Evolutionary conservation across 148 eudicot genomes (phyloP), one percentile per base, ranked within the genome.

Genomic region (Hydrangea macrophylla): DNA sequence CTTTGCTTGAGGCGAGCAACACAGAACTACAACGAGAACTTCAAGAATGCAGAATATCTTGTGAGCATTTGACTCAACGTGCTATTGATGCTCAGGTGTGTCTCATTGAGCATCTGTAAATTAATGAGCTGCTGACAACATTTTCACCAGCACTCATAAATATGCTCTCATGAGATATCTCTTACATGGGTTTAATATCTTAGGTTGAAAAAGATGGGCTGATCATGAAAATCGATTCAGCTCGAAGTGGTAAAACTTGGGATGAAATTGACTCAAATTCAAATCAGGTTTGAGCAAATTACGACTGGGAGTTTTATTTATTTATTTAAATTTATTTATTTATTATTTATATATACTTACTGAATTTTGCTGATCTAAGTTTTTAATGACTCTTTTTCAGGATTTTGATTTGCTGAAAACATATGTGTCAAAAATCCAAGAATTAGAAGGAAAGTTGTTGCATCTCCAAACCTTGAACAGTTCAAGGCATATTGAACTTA

Each of bases 11-110:
- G 78, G 86, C 88, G 60, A 91, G 90, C 80, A 94, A 94, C 67
- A 69, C 80, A 64, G 96, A 94, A 75, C 72, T 94, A 32, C 86
- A 83, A n/a, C 76, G 78, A 40, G 96, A 87, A 75, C 96, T 91
- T 65, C 81, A 87, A 74, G 90, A 91, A 72, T 82, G 81, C 12
- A 70, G 78, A 55, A 76, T 80, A 39, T 81, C 80, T 58, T 85
- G 86, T 81, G 91, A 94, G 71, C 91, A 84, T 77, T 70, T 94
- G 42, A 67, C 85, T 1, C 91, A 89, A 48, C 88, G 86, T 60
- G 93, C 96, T 72, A 72, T 88, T 37, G 93, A 94, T 53, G 99
- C 99, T 77, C 99, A 94, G 93, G 99, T 94, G 25, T 67, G 69
- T 73, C 7, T 37, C 68, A 55, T 72, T 61, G 18, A 9, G 13